Evolutionary conservation across 148 eudicot genomes (phyloP).

Genomic region (Limonium bicolor): DNA sequence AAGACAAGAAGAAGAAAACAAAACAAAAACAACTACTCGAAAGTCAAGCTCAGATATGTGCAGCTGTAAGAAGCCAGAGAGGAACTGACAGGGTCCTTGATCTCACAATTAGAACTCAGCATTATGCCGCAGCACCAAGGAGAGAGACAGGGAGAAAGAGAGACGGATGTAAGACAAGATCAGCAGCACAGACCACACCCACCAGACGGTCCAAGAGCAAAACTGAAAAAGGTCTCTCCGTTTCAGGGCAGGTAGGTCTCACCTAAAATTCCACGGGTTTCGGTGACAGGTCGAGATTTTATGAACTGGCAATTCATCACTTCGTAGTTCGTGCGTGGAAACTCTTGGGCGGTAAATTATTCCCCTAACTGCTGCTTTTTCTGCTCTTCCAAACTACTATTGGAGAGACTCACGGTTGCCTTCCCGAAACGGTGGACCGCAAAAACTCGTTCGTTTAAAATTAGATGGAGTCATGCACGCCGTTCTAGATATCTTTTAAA

Average conservation of each 20-base stretch:
- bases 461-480: too few species aligned
- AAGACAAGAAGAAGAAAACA: conserved; percentile 1
- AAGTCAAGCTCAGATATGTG: conserved; percentile 8
- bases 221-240: background rate
- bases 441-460: too few species aligned
- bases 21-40: background rate
- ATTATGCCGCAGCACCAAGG: background rate
- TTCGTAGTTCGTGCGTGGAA: too few species aligned
- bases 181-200: background rate
- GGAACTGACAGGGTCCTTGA: conserved; percentile 5
- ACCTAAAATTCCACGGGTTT: conserved; percentile 9
- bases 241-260: conserved; percentile 3
- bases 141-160: background rate
- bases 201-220: conserved; percentile 8
- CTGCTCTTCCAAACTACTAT: too few species aligned
- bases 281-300: too few species aligned
- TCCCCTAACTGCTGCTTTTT: too few species aligned
- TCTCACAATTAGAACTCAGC: conserved; percentile 5
- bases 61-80: conserved; percentile 8
- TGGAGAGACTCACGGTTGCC: too few species aligned
- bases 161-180: background rate
- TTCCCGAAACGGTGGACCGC: too few species aligned
- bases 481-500: too few species aligned
- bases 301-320: too few species aligned
- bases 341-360: too few species aligned